phyloP scores from a whole-genome alignment of 2,329 filamentous ascomycete species.

The Macrophomina pseudophaseolina region DNA sequence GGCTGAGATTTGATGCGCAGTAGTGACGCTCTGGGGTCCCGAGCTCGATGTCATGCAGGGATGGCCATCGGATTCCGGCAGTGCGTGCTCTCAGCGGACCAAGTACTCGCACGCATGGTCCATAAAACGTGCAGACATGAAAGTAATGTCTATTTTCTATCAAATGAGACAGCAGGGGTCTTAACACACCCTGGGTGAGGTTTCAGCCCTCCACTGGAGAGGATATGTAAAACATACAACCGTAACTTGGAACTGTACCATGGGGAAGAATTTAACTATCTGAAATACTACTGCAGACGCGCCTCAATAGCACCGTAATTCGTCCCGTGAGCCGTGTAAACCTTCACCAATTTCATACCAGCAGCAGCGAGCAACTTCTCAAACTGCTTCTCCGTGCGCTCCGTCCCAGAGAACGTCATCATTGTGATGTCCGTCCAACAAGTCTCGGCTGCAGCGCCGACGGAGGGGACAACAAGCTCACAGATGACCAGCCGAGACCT shows the following conservation, averaged over 20 bases:
- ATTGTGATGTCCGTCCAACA: not conserved
- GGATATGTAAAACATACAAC: too few species aligned
- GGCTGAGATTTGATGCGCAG: too few species aligned
- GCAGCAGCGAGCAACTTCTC: not conserved
- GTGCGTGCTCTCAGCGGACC: too few species aligned
- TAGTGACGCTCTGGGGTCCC: too few species aligned
- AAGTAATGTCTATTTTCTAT: too few species aligned
- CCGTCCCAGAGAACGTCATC: not conserved
- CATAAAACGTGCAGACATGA: too few species aligned
- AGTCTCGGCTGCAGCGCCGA: not conserved
- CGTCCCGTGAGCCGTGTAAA: not conserved
- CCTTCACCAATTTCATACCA: not conserved
- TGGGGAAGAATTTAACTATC: not conserved
- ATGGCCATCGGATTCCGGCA: too few species aligned
- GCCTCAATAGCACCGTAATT: slow-evolving; percentile 4
- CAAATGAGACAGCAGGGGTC: too few species aligned
- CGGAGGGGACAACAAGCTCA: not conserved
- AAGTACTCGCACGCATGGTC: too few species aligned
- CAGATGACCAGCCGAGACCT: not conserved
- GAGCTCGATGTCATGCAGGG: too few species aligned
- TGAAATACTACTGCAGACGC: not conserved
- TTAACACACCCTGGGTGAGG: too few species aligned
- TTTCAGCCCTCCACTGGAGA: too few species aligned
- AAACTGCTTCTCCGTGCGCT: not conserved
- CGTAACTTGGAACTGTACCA: not conserved